A percentile compares a stretch with the other conserved stretches of the same genome.
Conservation (phyloP, 805 yeast genomes). For the Metschnikowia amazonensis region DNA sequence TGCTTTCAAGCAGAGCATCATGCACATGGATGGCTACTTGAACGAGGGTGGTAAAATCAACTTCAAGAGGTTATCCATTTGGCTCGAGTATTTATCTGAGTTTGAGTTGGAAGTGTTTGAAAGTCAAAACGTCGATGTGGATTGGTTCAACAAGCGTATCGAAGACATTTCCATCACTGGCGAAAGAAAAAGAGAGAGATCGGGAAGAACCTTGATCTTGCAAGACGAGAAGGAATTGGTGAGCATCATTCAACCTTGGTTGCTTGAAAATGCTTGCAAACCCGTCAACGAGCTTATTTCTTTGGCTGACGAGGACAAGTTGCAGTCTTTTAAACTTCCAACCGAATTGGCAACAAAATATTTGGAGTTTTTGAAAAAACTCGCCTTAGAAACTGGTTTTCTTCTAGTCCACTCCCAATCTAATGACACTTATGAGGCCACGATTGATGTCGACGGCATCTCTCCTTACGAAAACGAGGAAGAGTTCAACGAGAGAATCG, state of each 20-base stretch:
- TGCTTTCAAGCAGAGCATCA: constrained; percentile 79
- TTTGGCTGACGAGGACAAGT: constrained; percentile 27
- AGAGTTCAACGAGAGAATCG: constrained; percentile 52
- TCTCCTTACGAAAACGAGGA: constrained; percentile 65
- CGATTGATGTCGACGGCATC: constrained; percentile 70
- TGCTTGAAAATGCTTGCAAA: constrained; percentile 30
- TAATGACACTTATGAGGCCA: constrained; percentile 52
- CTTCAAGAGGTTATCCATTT: constrained; percentile 61
- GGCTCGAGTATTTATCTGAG: constrained; percentile 71
- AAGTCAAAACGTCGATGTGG: constrained; percentile 75
- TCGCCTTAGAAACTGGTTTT: constrained; percentile 65
- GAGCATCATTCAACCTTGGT: constrained; percentile 53
- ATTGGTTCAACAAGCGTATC: constrained; percentile 85
- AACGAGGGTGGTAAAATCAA: constrained; percentile 82
- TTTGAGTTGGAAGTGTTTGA: constrained; percentile 88
- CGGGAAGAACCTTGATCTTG: constrained; percentile 60
- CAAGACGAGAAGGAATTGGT: constrained; percentile 75
- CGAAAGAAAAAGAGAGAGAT: constrained; percentile 60
- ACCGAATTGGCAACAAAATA: constrained; percentile 45
- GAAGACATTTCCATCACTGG: constrained; percentile 75
- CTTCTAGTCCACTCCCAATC: constrained; percentile 62
- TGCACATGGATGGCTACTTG: constrained; percentile 74
- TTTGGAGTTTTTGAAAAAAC: constrained; percentile 56
- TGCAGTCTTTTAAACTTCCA: constrained; percentile 39
- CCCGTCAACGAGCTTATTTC: constrained; percentile 32